A percentile compares a stretch with the other conserved stretches of the same genome.
Evolutionary conservation across 108 stramenopile species (phyloP).

Genomic region (Cyclotella sp.): DNA sequence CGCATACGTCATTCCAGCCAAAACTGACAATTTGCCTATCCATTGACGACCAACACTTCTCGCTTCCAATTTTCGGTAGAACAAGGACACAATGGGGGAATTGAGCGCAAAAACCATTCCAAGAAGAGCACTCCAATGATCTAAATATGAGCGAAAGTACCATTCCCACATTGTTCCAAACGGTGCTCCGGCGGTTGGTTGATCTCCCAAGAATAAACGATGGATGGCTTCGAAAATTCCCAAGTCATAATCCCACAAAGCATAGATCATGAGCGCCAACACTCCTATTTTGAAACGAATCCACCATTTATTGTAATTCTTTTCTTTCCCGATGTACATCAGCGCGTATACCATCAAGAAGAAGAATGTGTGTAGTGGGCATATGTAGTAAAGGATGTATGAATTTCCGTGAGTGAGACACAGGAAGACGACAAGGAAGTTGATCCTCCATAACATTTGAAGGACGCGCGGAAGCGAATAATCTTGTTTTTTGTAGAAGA

Average conservation of each 20-base stretch:
- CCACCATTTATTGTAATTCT: constrained; percentile 91
- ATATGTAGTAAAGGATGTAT: constrained; percentile 98
- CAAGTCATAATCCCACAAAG: constrained; percentile 88
- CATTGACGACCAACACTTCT: constrained; percentile 49
- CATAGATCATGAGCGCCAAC: constrained; percentile 83
- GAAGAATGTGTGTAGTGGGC: constrained; percentile 97
- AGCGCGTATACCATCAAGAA: constrained; percentile 94
- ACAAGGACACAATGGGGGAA: constrained; percentile 89
- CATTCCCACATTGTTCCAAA: constrained; percentile 93
- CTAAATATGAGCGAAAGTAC: constrained; percentile 95
- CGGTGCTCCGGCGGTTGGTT: constrained; percentile 81
- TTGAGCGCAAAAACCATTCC: constrained; percentile 97
- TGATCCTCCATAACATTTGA: constrained; percentile 98
- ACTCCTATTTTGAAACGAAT: constrained; percentile 87
- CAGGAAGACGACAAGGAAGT: constrained; percentile 94
- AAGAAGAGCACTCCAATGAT: constrained; percentile 95
- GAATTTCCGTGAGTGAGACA: constrained; percentile 92
- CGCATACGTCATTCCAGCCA: constrained; percentile 56
- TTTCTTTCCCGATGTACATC: constrained; percentile 78
- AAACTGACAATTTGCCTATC: constrained; percentile 68
- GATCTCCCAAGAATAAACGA: constrained; percentile 78
- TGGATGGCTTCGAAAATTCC: constrained; percentile 84
- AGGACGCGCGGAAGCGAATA: constrained; percentile 90
- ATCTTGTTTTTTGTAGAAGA: constrained; percentile 94
- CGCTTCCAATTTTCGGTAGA: constrained; percentile 86